A percentile compares a stretch with the other conserved stretches of the same genome.
Evolutionary conservation across 2,329 filamentous ascomycete species (phyloP).

Genomic region (Karstenula rhodostoma): DNA sequence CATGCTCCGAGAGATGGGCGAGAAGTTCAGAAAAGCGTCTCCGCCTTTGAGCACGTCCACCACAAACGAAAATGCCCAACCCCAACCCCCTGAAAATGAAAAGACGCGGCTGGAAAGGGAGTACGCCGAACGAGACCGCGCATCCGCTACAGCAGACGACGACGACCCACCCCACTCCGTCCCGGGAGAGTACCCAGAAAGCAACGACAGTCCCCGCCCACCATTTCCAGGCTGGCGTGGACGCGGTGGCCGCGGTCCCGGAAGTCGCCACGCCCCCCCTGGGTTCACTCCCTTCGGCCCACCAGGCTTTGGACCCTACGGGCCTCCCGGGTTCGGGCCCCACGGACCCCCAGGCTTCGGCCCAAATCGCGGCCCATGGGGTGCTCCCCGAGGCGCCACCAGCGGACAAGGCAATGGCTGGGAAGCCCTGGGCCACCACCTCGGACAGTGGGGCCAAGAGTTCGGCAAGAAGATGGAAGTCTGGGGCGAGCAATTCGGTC

Average conservation of each 20-base stretch:
- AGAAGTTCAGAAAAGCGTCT: conserved; percentile 16
- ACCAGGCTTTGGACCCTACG: conserved; percentile 18
- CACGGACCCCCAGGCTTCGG: conserved; percentile 5
- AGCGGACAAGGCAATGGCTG: conserved; percentile 21
- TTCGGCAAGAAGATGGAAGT: conserved; percentile 41
- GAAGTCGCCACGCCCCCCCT: conserved; percentile 11
- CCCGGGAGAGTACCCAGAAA: conserved; percentile 20
- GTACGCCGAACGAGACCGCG: conserved; percentile 10
- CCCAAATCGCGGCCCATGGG: not conserved
- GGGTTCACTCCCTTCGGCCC: conserved; percentile 3
- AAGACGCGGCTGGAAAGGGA: conserved; percentile 6
- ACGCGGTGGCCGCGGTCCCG: not conserved
- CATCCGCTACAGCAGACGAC: conserved; percentile 6
- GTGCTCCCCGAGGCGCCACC: conserved; percentile 6
- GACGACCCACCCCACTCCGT: conserved; percentile 40
- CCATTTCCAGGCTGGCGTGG: conserved; percentile 11
- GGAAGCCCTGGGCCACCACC: conserved; percentile 27
- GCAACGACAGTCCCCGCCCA: not conserved
- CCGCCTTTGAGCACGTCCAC: not conserved
- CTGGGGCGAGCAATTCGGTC: conserved; percentile 42
- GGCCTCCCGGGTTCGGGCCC: conserved; percentile 14
- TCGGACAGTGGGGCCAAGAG: conserved; percentile 42
- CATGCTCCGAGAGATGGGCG: conserved; percentile 28
- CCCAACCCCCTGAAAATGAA: not conserved
- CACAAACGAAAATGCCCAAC: not conserved